Evolutionary conservation across 768 basidiomycete genomes (phyloP), one percentile per base, ranked within the genome.

Genomic region (Amanita phalloides): DNA sequence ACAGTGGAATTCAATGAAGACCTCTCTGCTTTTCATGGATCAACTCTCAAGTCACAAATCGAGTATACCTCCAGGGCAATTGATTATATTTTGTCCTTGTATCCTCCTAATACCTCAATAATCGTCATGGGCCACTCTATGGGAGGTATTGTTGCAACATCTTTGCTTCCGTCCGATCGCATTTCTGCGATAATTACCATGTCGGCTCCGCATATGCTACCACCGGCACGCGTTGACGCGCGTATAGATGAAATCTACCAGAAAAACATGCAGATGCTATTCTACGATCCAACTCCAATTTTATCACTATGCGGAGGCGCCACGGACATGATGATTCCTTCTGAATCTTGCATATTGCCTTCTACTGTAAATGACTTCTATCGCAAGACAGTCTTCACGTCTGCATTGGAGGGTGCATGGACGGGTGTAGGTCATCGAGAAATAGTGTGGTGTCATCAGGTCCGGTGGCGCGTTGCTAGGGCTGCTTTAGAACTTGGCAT

Each of bases 381-480:
- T 54, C 66, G 82, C 38, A 73, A 74, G 36, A 84, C 83, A 0
- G 73, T 94, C 4, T 95, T 96, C 61, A 87, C 91, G 1, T 87
- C 87, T 30, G 85, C 83, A 1, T 70, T 98, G 23, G 87, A 94
- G 45, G 90, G 90, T n/a, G 79, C 84, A 2, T 95, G 93, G 89
- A 90, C 94, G 2, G 90, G 91, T 2, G 89, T 97, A 4, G 95
- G 94, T 23, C 96, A 99, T 64, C 82, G 82, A 38, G 94, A 90
- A 54, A 94, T 97, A 80, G 91, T 98, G 3, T 99, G 96, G 96
- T 98, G 96, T 62, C 90, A 97, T 66, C 96, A 99, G 67, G 84
- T 97, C 8, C 84, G 96, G 37, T 90, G 86, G 86, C 78, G 82
- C 21, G 72, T 95, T 32, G 93, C 93, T 13, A 75, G 89, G 48